Conservation (phyloP, 1,139 yeast genomes). For the Lodderomyces margitis region DNA sequence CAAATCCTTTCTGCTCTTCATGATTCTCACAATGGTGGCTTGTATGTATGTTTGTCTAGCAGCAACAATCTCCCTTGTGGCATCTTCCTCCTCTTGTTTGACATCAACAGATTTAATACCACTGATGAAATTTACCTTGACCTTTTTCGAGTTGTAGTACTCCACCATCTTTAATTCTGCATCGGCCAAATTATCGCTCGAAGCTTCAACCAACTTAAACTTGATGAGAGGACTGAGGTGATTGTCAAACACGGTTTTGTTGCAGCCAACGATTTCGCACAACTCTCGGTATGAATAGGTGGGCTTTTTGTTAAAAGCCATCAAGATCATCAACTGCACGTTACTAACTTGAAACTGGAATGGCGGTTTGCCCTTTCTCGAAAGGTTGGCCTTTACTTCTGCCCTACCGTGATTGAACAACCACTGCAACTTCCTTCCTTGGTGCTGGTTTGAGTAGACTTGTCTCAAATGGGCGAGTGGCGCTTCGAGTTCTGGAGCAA, state of each 20-base stretch:
- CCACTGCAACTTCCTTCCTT: conserved; percentile 91
- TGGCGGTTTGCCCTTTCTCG: conserved; percentile 81
- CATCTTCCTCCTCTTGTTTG: conserved; percentile 75
- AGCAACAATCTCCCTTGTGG: conserved; percentile 82
- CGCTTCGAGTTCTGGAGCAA: conserved; percentile 54
- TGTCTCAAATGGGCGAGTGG: conserved; percentile 68
- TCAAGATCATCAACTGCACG: conserved; percentile 80
- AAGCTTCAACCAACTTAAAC: conserved; percentile 69
- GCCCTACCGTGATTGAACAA: conserved; percentile 94
- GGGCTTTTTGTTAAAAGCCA: conserved; percentile 70
- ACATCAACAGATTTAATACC: conserved; percentile 73
- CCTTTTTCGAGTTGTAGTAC: conserved; percentile 82
- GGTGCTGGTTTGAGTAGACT: conserved; percentile 72
- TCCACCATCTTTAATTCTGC: conserved; percentile 73
- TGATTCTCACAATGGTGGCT: conserved; percentile 92
- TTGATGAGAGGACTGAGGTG: conserved; percentile 78
- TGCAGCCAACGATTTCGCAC: conserved; percentile 64
- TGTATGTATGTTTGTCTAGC: conserved; percentile 83
- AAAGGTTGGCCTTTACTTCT: conserved; percentile 84
- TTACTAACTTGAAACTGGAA: conserved; percentile 78
- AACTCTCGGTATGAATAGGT: conserved; percentile 62
- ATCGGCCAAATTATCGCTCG: conserved; percentile 43
- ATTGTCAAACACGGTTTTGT: conserved; percentile 64
- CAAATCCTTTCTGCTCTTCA: conserved; percentile 86
- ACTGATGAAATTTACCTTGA: conserved; percentile 80